A percentile compares a stretch with the other conserved stretches of the same genome.
Evolutionary conservation across 2,329 filamentous ascomycete genomes (phyloP).

Genomic region (Escovopsis sp.): DNA sequence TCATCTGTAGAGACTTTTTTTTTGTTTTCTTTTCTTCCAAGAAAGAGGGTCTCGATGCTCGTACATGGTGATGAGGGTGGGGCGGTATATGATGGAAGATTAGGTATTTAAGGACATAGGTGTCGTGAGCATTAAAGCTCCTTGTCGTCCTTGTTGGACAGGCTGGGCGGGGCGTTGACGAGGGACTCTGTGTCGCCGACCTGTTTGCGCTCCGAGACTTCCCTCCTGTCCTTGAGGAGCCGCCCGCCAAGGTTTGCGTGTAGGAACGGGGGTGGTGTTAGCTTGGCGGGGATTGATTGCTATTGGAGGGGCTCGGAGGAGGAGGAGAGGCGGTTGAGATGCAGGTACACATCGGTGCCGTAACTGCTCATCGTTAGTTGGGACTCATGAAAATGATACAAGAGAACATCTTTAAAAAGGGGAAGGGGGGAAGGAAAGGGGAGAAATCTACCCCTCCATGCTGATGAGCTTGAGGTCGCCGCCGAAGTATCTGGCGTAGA

Average conservation of each 20-base stretch:
- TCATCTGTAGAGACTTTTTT: not conserved
- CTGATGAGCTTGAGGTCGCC: constrained; percentile 95
- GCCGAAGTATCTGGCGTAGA: constrained; percentile 95
- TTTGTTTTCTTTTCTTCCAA: not conserved
- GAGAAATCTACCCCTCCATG: constrained; percentile 78
- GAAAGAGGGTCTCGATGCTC: too few relatives aligned
- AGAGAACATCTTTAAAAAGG: constrained; percentile 1
- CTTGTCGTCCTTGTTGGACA: constrained; percentile 16
- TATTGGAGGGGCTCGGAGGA: constrained; percentile 96
- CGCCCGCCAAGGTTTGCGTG: constrained; percentile 43
- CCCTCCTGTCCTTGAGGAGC: constrained; percentile 47
- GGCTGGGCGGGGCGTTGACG: constrained; percentile 38
- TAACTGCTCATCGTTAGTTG: constrained; percentile 44
- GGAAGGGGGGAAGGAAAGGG: constrained; percentile 5
- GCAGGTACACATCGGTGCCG: constrained; percentile 95
- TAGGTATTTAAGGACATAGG: too few relatives aligned
- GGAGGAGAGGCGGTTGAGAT: constrained; percentile 88
- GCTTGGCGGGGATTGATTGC: constrained; percentile 44
- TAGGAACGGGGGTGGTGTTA: constrained; percentile 13
- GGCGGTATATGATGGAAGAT: too few relatives aligned
- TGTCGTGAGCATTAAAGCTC: constrained; percentile 16
- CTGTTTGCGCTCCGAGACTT: constrained; percentile 77
- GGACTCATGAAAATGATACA: not conserved
- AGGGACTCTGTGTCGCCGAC: constrained; percentile 76
- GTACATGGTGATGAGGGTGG: too few relatives aligned